phyloP scores from a whole-genome alignment of 1,284 basidiomycete species.

The Puccinia hordei region DNA sequence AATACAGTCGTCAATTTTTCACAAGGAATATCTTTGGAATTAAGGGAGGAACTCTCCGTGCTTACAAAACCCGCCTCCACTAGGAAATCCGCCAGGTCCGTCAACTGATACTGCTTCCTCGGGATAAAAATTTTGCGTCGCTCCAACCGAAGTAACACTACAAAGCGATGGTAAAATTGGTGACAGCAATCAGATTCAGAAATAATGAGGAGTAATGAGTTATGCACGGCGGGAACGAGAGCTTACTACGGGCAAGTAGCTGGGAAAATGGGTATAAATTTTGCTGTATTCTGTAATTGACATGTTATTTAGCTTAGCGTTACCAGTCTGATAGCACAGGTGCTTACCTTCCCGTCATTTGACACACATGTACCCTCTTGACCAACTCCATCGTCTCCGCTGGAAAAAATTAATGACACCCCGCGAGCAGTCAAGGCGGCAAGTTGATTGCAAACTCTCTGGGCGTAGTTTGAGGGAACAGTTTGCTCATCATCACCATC shows the following conservation, averaged over 20 bases:
- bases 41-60: no score
- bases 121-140: constrained; percentile 55
- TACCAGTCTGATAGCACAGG: neutral
- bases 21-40: no score
- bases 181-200: neutral
- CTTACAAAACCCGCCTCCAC: constrained; percentile 43
- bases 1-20: constrained; percentile 19
- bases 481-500: constrained; percentile 54
- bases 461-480: constrained; percentile 51
- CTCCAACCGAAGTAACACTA: constrained; percentile 56
- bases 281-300: neutral
- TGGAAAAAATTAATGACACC: constrained; percentile 61
- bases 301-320: neutral
- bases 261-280: constrained; percentile 31
- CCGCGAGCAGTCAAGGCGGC: constrained; percentile 60
- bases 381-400: constrained; percentile 56
- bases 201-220: neutral
- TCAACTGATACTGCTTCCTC: constrained; percentile 53
- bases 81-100: constrained; percentile 31
- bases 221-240: no score
- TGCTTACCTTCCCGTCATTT: constrained; percentile 28
- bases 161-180: neutral
- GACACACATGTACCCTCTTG: constrained; percentile 25
- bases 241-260: constrained; percentile 36
- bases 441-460: constrained; percentile 59